phyloP scores from a whole-genome alignment of 352 stramenopile species.

The Globisporangium cederbergense region DNA sequence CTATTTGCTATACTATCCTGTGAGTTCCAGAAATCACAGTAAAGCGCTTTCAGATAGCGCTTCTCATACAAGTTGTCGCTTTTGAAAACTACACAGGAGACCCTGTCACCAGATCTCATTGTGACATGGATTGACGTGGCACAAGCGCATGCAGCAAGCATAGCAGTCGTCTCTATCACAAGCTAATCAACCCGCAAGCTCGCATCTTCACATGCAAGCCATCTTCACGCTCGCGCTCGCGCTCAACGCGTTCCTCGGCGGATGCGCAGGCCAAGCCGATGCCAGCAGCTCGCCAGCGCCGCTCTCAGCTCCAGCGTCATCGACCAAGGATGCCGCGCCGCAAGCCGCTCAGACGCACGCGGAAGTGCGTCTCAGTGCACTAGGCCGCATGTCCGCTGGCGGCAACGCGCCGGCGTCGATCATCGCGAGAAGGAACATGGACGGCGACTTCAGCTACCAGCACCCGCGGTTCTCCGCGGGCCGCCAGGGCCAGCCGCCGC shows the following conservation, averaged over 20 bases:
- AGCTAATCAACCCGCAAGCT: neutral
- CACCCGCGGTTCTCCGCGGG: neutral
- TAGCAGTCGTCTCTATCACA: neutral
- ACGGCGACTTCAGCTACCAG: slow-evolving; percentile 8
- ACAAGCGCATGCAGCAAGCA: neutral
- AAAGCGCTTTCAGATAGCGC: too few relatives aligned
- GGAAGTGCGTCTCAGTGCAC: neutral
- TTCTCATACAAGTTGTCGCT: too few relatives aligned
- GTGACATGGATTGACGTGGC: neutral
- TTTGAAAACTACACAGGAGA: too few relatives aligned
- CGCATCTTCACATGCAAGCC: slow-evolving; percentile 21
- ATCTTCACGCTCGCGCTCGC: slow-evolving; percentile 42
- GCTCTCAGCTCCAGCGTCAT: slow-evolving; percentile 3
- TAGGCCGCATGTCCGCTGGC: neutral
- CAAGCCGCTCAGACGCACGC: neutral
- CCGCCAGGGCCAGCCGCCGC: neutral
- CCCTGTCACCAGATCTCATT: too few relatives aligned
- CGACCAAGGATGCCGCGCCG: neutral
- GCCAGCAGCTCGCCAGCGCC: neutral
- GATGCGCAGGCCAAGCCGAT: neutral
- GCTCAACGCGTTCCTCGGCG: slow-evolving; percentile 26
- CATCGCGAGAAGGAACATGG: slow-evolving; percentile 1
- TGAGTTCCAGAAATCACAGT: too few relatives aligned
- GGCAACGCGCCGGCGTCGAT: neutral
- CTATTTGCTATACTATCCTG: too few relatives aligned